phyloP scores from a whole-genome alignment of 2,329 filamentous ascomycete species.

The Colletotrichum somersetense region DNA sequence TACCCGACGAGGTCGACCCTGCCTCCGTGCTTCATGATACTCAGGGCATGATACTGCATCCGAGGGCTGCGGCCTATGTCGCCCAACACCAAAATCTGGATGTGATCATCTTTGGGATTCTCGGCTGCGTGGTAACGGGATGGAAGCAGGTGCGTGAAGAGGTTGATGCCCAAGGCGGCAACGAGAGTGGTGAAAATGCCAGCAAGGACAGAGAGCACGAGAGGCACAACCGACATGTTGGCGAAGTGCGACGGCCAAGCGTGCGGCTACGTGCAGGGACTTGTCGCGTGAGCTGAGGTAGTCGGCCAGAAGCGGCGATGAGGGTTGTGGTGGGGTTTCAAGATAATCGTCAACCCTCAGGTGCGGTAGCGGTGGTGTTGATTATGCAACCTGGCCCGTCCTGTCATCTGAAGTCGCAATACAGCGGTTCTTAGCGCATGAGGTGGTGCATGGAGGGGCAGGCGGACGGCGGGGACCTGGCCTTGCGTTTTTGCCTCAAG shows the following conservation, averaged over 20 bases:
- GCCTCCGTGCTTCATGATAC: conserved; percentile 85
- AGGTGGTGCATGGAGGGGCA: neutral
- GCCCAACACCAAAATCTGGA: conserved; percentile 91
- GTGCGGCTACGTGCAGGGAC: neutral
- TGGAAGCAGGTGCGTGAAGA: conserved; percentile 48
- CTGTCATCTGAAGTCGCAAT: conserved; percentile 40
- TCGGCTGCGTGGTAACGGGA: conserved; percentile 52
- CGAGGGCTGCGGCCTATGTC: conserved; percentile 96
- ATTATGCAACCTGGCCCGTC: conserved; percentile 36
- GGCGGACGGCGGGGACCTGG: neutral
- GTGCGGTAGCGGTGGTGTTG: neutral
- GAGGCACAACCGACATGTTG: conserved; percentile 30
- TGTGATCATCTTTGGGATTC: conserved; percentile 55
- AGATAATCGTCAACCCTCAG: conserved; percentile 15
- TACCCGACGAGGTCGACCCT: conserved; percentile 91
- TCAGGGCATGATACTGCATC: conserved; percentile 98
- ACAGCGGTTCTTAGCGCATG: conserved; percentile 26
- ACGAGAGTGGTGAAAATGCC: conserved; percentile 35
- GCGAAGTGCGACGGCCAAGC: neutral
- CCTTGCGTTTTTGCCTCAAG: too few species aligned
- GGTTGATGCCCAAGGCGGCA: conserved; percentile 33
- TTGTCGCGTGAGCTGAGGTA: conserved; percentile 6
- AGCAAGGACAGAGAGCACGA: conserved; percentile 34
- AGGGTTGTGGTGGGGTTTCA: conserved; percentile 15
- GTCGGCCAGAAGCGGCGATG: neutral